Conservation (phyloP, 441 rosid species). For the Pelargonium hybrid region DNA sequence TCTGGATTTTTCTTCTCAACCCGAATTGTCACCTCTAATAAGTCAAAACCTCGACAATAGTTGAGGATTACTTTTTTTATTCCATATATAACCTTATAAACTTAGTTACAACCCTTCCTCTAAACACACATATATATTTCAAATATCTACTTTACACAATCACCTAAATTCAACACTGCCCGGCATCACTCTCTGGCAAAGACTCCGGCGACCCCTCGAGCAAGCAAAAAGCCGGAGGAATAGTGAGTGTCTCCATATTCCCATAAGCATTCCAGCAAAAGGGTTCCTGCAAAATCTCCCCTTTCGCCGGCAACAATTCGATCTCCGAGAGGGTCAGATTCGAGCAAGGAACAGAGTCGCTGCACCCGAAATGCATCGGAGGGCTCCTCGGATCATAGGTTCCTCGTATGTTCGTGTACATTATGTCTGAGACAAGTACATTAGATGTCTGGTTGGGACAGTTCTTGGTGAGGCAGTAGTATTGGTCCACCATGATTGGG, state of each 20-base stretch:
- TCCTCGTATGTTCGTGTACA: constrained; percentile 33
- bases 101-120: no score
- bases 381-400: constrained; percentile 36
- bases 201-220: constrained; percentile 27
- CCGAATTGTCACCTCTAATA: no score
- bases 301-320: constrained; percentile 32
- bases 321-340: constrained; percentile 28
- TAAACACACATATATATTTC: no score
- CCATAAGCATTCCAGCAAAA: constrained; percentile 44
- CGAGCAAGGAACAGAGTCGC: constrained; percentile 41
- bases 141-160: constrained; percentile 8
- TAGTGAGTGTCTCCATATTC: constrained; percentile 22
- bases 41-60: no score
- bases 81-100: no score
- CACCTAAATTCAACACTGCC: neutral
- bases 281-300: constrained; percentile 23
- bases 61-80: no score
- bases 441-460: constrained; percentile 41
- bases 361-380: constrained; percentile 35
- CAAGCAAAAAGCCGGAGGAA: constrained; percentile 35
- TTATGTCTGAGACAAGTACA: constrained; percentile 27
- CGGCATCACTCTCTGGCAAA: constrained; percentile 7
- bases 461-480: constrained; percentile 30
- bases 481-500: constrained; percentile 41
- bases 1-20: no score